Evolutionary conservation across 2,329 filamentous ascomycete genomes (phyloP).

Genomic region (Aspergillus niger): DNA sequence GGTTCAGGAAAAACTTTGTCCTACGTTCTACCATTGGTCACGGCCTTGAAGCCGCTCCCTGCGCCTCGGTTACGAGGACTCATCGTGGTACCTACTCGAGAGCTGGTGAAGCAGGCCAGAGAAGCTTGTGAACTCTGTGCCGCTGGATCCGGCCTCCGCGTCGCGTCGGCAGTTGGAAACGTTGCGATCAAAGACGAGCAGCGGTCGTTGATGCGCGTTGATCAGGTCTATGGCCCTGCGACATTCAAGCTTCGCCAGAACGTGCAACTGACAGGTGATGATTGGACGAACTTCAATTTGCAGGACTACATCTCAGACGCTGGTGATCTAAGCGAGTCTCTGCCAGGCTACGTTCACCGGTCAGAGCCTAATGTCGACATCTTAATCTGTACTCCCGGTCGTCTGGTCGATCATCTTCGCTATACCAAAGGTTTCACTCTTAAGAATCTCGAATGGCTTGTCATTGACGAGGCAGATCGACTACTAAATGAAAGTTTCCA

Average conservation of each 20-base stretch:
- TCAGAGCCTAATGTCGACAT: slow-evolving; percentile 78
- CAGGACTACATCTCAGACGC: slow-evolving; percentile 49
- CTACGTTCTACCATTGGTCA: slow-evolving; percentile 83
- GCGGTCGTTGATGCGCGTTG: slow-evolving; percentile 61
- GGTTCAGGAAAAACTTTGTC: slow-evolving; percentile 95
- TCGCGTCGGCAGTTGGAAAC: slow-evolving; percentile 81
- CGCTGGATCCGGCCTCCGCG: slow-evolving; percentile 69
- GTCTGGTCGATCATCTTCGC: slow-evolving; percentile 86
- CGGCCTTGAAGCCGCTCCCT: slow-evolving; percentile 67
- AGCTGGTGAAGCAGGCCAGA: slow-evolving; percentile 83
- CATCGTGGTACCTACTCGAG: slow-evolving; percentile 86
- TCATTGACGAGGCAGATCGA: slow-evolving; percentile 93
- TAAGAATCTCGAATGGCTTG: slow-evolving; percentile 78
- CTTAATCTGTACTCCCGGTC: slow-evolving; percentile 86
- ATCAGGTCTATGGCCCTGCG: slow-evolving; percentile 68
- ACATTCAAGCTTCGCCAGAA: slow-evolving; percentile 54
- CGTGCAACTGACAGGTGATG: slow-evolving; percentile 44
- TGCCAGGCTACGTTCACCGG: slow-evolving; percentile 65
- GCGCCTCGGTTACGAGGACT: slow-evolving; percentile 73
- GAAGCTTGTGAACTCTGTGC: slow-evolving; percentile 75
- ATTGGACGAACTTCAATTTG: slow-evolving; percentile 51
- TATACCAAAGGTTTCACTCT: slow-evolving; percentile 81
- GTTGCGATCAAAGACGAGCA: slow-evolving; percentile 71
- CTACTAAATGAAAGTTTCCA: slow-evolving; percentile 90
- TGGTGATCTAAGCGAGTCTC: slow-evolving; percentile 41